Evolutionary conservation across 2,329 filamentous ascomycete genomes (phyloP), one percentile per base, ranked within the genome.

Genomic region (Elsinoe fawcettii): DNA sequence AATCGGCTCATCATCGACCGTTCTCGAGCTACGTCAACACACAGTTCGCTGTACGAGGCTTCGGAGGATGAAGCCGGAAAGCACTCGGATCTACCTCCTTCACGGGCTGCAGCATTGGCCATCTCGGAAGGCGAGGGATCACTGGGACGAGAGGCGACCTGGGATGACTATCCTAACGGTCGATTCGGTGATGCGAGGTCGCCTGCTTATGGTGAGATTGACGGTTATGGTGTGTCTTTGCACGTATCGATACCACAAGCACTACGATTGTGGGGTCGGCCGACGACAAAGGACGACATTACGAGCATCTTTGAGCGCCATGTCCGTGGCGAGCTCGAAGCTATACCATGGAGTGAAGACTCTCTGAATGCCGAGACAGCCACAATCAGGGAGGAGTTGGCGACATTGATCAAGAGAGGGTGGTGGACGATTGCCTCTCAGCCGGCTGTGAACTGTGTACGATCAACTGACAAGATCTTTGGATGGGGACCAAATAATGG

Each of bases 391-490:
- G 74, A 83, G 1, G 81, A 90, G 61, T 82, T 99, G 0, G 73
- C 93, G 25, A 76, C 77, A 39, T 77, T 99, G 59, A 96, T 96
- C 71, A 83, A 84, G 64, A 79, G 81, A 59, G 90, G 91, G 58
- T 96, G 91, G 88, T 96, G 91, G 91, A 96, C 91, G 2, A 86
- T 99, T 3, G 93, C 93, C 3, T 95, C 89, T 3, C 93, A 99
- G 69, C 93, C 93, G 3, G 89, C 92, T 14, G 90, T 96, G 58
- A 95, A 96, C 68, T 90, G 91, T 41, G 74, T 91, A 18, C 81
- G 80, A 34, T 95, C 88, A 25, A 82, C 80, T 49, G 83, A 99
- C 69, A 74, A 80, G 2, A 82, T 88, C 18, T 96, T 95, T 66
- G 93, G 93, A 61, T 99, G 93, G 93, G 93, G 93, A 1, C 93